Base-by-base conservation (phyloP, 441 rosid species). In the Manihot esculenta region DNA sequence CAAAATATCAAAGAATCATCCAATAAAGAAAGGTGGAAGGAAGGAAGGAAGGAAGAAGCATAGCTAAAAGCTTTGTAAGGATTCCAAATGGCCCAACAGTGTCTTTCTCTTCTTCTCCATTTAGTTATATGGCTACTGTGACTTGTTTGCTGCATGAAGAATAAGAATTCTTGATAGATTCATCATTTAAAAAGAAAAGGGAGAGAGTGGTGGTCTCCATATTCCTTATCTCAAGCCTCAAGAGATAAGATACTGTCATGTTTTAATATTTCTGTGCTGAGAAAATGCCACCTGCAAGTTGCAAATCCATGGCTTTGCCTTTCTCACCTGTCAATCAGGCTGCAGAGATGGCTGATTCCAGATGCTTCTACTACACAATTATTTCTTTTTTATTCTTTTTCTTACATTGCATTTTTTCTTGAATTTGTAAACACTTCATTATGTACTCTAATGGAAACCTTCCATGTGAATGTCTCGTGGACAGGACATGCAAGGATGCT, bases 101-200 rank as follows among this genome's bases (percentile, higher is more conserved):
- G 1, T 1, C 47, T 74, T 63, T 68, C 57, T 58, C 42, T 61
- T 53, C 23, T 56, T 27, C 27, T 57, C 23, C 15, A 61, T 49
- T 49, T 15, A 14, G 7, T 49, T 49, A 49, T 58, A 15, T 53
- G 33, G 20, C 51, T 24, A 0, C 50, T 69, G 15, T 76, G 81
- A 81, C 80, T 67, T 67, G 64, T 77, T 41, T 63, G 72, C 72
- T 33, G 74, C 66, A 73, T 72, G 61, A 78, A 80, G 82, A 80
- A 80, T 70, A 70, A 74, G 81, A 84, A 82, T 78, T 77, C 62
- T 23, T 63, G 44, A 54, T 57, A 65, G 44, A 20, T 14, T 35
- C 41, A 35, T 35, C 4, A 30, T 30, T 35, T 35, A 35, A 35
- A 35, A 2, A 35, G 5, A 35, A 35, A 35, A 35, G 5, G 5